Conservation (phyloP, 768 basidiomycete species). For the Leccinum subgranulosum region DNA sequence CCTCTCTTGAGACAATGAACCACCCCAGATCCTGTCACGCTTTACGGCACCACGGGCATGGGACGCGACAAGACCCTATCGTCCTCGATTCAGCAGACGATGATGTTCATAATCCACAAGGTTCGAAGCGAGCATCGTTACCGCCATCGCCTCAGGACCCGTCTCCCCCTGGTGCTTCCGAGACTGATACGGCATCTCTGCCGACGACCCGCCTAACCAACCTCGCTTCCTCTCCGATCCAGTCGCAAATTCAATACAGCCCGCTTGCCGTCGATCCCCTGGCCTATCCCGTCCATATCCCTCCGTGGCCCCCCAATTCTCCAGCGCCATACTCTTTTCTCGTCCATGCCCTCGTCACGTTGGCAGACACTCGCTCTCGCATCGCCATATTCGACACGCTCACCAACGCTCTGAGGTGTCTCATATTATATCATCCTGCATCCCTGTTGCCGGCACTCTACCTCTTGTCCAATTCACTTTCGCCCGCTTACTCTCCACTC, state of each 20-base stretch:
- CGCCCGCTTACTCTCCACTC: slow-evolving; percentile 67
- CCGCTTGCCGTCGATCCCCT: slow-evolving; percentile 45
- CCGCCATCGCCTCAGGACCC: slow-evolving; percentile 15
- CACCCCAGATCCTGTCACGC: not conserved
- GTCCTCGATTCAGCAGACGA: slow-evolving; percentile 22
- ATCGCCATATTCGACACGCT: slow-evolving; percentile 64
- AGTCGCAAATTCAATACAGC: slow-evolving; percentile 27
- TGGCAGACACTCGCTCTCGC: slow-evolving; percentile 70
- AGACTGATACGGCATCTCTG: slow-evolving; percentile 6
- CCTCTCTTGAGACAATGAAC: slow-evolving; percentile 8
- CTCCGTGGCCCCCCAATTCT: slow-evolving; percentile 38
- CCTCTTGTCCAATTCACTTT: slow-evolving; percentile 76
- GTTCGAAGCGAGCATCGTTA: slow-evolving; percentile 4
- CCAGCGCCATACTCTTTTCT: slow-evolving; percentile 71
- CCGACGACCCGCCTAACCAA: slow-evolving; percentile 3
- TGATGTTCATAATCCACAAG: slow-evolving; percentile 5
- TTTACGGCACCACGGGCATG: slow-evolving; percentile 24
- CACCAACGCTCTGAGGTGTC: slow-evolving; percentile 70
- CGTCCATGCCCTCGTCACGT: slow-evolving; percentile 54
- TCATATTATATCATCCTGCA: slow-evolving; percentile 60
- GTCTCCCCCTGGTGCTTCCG: slow-evolving; percentile 9
- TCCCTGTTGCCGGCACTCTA: slow-evolving; percentile 78
- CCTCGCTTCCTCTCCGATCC: slow-evolving; percentile 21
- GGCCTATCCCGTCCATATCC: slow-evolving; percentile 39
- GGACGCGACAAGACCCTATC: slow-evolving; percentile 25